These are phyloP conservation scores for Acanthochlamys bracteata DNA, from an alignment of 106 monocot species.

Conservation along the genomic window DNA sequence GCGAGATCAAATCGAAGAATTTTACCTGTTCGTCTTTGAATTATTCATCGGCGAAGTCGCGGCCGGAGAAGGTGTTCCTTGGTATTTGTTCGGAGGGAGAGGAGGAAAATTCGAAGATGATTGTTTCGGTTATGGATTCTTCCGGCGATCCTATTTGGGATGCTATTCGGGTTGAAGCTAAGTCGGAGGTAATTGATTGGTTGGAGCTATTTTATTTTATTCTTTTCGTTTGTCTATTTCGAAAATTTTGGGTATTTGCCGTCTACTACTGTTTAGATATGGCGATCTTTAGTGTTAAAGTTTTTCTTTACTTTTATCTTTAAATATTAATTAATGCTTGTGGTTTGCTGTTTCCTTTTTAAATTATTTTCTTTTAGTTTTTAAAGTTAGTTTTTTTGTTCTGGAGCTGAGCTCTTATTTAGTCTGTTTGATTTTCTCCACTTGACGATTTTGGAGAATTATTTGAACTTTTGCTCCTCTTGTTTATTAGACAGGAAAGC, in stretches of 20 bases:
- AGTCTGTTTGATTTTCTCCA: too few relatives aligned
- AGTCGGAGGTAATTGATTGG: slow-evolving; percentile 7
- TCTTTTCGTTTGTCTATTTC: neutral
- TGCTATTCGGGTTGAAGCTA: slow-evolving; percentile 13
- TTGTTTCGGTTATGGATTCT: neutral
- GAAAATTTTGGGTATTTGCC: neutral
- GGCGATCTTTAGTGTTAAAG: too few relatives aligned
- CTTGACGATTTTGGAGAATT: too few relatives aligned
- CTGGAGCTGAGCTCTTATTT: too few relatives aligned
- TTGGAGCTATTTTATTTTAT: neutral
- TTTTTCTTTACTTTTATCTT: too few relatives aligned
- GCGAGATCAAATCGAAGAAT: slow-evolving; percentile 2
- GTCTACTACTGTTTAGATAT: neutral
- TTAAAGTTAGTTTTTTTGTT: too few relatives aligned
- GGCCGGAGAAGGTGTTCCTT: slow-evolving; percentile 2
- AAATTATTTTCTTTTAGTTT: too few relatives aligned
- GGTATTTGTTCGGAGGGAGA: neutral
- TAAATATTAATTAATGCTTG: too few relatives aligned
- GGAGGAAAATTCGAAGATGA: neutral
- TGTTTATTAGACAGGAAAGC: too few relatives aligned
- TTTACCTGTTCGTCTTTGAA: neutral
- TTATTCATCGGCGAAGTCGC: neutral
- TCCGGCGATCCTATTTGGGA: slow-evolving; percentile 14
- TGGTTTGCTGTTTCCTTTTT: too few relatives aligned
- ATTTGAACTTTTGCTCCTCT: too few relatives aligned